A percentile compares a stretch with the other conserved stretches of the same genome.
Conservation (phyloP, 2,329 filamentous ascomycete genomes). For the Teratosphaeria destructans region DNA sequence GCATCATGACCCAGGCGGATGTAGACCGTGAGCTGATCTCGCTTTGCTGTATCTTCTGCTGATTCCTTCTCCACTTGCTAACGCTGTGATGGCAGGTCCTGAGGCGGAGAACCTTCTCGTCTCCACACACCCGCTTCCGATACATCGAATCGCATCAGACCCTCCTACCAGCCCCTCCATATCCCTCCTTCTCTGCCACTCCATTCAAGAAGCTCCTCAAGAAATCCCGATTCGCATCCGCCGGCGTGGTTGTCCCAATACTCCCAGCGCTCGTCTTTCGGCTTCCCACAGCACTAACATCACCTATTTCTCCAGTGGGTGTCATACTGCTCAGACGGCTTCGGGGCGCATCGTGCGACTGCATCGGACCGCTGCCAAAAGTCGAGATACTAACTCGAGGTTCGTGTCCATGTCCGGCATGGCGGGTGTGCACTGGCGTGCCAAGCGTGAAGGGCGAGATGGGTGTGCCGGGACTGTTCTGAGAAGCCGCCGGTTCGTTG, state of each 20-base stretch:
- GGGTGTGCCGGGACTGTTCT: constrained; percentile 19
- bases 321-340: neutral
- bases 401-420: neutral
- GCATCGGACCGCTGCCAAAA: neutral
- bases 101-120: no score
- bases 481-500: constrained; percentile 8
- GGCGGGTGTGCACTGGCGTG: constrained; percentile 11
- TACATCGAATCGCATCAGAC: neutral
- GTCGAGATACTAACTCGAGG: neutral
- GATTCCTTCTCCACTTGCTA: no score
- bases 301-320: neutral
- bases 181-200: constrained; percentile 24
- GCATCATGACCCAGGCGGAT: no score
- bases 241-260: constrained; percentile 15
- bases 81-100: no score
- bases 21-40: no score
- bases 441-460: constrained; percentile 23
- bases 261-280: constrained; percentile 4
- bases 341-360: constrained; percentile 7
- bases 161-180: neutral
- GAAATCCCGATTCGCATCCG: constrained; percentile 26
- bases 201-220: constrained; percentile 27
- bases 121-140: no score
- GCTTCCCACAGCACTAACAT: neutral
- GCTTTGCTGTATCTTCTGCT: no score